Evolutionary conservation across 129 eudicot genomes (phyloP).

Genomic region (Ambrosia trifida): DNA sequence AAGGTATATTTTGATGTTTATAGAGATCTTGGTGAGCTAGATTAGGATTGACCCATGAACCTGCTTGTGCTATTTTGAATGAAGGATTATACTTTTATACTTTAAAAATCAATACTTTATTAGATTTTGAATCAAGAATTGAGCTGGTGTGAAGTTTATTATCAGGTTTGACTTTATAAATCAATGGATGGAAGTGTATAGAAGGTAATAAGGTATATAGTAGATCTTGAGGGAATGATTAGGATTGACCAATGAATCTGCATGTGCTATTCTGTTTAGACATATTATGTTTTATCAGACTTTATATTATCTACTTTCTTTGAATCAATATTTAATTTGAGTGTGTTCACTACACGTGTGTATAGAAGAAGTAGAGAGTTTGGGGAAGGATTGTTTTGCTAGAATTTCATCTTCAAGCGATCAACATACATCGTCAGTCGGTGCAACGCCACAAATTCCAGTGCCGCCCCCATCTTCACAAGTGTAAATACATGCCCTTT

Average conservation of each 20-base stretch:
- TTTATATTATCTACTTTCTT: neutral
- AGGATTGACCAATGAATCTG: neutral
- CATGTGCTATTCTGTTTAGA: neutral
- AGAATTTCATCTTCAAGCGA: slow-evolving; percentile 59
- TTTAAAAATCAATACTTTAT: neutral
- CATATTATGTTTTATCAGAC: neutral
- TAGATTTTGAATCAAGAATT: neutral
- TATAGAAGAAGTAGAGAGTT: slow-evolving; percentile 46
- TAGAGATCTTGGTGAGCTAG: neutral
- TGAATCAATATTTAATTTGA: neutral
- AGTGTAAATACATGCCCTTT: slow-evolving; percentile 50
- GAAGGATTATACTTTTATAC: neutral
- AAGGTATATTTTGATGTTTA: too few species aligned
- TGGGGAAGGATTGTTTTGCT: slow-evolving; percentile 57
- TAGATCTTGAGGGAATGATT: neutral
- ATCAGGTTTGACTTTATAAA: neutral
- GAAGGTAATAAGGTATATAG: too few species aligned
- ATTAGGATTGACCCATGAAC: neutral
- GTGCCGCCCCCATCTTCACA: slow-evolving; percentile 79
- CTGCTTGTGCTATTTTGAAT: too few species aligned
- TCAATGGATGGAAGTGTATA: neutral
- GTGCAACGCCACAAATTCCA: slow-evolving; percentile 58
- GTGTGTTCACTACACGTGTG: neutral
- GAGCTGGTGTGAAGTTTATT: neutral
- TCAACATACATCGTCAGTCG: slow-evolving; percentile 78